phyloP scores from a whole-genome alignment of 1,284 basidiomycete genomes.

The Apiotrichum montevideense region DNA sequence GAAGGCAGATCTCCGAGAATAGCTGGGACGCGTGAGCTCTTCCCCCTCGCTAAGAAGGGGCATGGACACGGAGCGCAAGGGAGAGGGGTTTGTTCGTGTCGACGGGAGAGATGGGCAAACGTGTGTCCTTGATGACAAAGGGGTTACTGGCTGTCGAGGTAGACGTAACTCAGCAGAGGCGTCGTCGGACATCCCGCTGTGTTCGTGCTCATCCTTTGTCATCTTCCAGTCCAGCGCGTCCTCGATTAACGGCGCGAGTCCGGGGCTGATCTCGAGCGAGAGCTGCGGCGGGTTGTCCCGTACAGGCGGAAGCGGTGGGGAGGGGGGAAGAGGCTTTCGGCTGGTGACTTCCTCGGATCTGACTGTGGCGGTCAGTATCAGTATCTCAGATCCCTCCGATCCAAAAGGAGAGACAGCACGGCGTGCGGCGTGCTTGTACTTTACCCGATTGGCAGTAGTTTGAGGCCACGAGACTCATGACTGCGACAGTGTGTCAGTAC shows the following conservation, averaged over 20 bases:
- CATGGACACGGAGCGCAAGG: too few relatives aligned
- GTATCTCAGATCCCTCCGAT: too few relatives aligned
- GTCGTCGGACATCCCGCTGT: not conserved
- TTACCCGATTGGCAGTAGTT: not conserved
- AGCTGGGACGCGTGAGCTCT: not conserved
- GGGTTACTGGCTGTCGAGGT: too few relatives aligned
- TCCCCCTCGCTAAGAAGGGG: not conserved
- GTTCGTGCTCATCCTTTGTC: too few relatives aligned
- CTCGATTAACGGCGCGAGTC: not conserved
- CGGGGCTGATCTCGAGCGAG: not conserved
- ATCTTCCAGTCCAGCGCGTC: not conserved
- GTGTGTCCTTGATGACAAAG: too few relatives aligned
- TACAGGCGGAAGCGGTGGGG: not conserved
- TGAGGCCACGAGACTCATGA: not conserved
- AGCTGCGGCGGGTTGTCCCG: not conserved
- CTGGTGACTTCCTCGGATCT: not conserved
- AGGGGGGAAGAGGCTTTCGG: not conserved
- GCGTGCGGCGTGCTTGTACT: too few relatives aligned
- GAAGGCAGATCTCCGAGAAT: not conserved
- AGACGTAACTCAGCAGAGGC: not conserved
- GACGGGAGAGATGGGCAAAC: not conserved
- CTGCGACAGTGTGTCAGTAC: not conserved
- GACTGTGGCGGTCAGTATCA: not conserved
- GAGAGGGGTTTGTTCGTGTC: not conserved
- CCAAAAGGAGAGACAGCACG: too few relatives aligned